These are phyloP conservation scores for Juglanconis juglandina DNA, from an alignment of 2,329 filamentous ascomycete species.

Conservation along the genomic window DNA sequence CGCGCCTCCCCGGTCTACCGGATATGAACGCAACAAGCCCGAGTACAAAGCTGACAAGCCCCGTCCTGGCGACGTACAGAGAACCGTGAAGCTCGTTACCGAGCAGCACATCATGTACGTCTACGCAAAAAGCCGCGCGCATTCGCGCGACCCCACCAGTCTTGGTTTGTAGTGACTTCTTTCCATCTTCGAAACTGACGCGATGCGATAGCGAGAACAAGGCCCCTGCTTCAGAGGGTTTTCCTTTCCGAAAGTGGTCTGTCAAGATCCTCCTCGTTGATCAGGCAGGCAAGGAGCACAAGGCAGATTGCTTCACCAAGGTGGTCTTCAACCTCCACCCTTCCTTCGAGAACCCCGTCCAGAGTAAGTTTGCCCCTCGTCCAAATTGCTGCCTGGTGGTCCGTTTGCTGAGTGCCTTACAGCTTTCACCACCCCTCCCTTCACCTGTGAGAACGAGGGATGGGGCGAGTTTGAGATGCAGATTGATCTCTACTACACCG, in stretches of 20 bases:
- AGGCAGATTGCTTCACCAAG: slow-evolving; percentile 85
- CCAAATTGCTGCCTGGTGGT: neutral
- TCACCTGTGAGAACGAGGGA: slow-evolving; percentile 86
- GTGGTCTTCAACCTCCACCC: slow-evolving; percentile 91
- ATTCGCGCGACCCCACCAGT: neutral
- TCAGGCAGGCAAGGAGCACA: slow-evolving; percentile 78
- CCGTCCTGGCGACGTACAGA: slow-evolving; percentile 50
- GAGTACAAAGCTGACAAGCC: slow-evolving; percentile 20
- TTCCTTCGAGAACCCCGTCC: slow-evolving; percentile 81
- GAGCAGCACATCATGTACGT: slow-evolving; percentile 81
- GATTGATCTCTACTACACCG: slow-evolving; percentile 76
- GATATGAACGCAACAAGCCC: neutral
- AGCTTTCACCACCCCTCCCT: slow-evolving; percentile 83
- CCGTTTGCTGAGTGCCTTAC: slow-evolving; percentile 18
- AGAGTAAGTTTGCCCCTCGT: slow-evolving; percentile 59
- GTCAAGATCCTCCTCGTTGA: slow-evolving; percentile 83
- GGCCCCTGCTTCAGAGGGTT: slow-evolving; percentile 77
- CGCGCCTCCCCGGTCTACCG: neutral
- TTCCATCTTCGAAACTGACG: slow-evolving; percentile 19
- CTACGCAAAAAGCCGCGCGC: neutral
- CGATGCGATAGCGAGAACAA: slow-evolving; percentile 58
- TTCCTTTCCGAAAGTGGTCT: slow-evolving; percentile 89
- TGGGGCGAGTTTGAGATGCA: slow-evolving; percentile 99
- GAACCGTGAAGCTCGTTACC: slow-evolving; percentile 88
- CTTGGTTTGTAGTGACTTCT: neutral